Base-by-base conservation (phyloP, 192 early-diverging fungal genomes). In the Thamnidium elegans region DNA sequence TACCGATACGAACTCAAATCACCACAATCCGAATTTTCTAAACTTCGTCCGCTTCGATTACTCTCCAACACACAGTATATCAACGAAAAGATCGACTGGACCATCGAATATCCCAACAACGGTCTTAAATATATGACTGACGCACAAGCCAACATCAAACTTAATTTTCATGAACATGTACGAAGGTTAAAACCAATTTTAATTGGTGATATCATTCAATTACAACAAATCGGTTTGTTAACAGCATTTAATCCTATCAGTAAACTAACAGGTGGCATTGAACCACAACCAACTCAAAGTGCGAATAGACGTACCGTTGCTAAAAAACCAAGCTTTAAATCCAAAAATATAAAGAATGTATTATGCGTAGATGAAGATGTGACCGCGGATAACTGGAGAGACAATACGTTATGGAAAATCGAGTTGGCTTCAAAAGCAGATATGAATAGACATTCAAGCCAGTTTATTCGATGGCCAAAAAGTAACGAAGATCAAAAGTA, bases 81-180 rank as follows among this genome's bases (percentile, higher is more conserved):
- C 5, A 39, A 39, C 9, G 36, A 39, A 39, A 39, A 55, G 7
- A 36, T 31, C 3, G 3, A 32, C 7, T 71, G 70, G 70, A 46
- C 43, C 0, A 34, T 71, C 6, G 70, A 71, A 23, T 30, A 66
- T 23, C 58, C 70, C 1, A 45, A 48, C 19, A 19, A 46, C 1
- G 53, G 43, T 7, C 58, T 66, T 23, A 48, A 34, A 20, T 36
- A 58, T 11, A 36, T 50, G 14, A 48, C 30, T n/a, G 50, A 60
- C 15, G 43, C n/a, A 5, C 36, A 31, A 4, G 55, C 64, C 0
- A 58, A 71, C 7, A 58, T 55, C 8, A 51, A 44, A 7, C 48
- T 66, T 1, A 66, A 71, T 31, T 48, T 66, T 2, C 64, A 71
- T 55, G 59, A 66, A 21, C 20, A 13, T 6, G 46, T 71, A 13